phyloP scores from a whole-genome alignment of 371 early-diverging fungal genomes.

The Apophysomyces trapeziformis region DNA sequence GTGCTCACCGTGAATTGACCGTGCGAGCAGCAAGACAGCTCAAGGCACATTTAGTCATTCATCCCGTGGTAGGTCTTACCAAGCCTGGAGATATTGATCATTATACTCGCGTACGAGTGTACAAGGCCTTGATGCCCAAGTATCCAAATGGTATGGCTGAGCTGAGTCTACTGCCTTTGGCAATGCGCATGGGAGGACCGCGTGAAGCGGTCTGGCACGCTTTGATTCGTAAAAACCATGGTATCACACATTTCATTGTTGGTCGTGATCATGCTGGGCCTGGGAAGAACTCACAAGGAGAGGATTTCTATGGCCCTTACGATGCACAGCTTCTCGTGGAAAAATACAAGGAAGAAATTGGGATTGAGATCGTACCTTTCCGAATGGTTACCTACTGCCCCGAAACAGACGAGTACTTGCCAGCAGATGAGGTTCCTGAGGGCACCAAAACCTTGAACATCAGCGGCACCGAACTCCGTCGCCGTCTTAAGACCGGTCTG shows the following conservation, averaged over 20 bases:
- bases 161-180: slow-evolving; percentile 86
- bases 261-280: slow-evolving; percentile 96
- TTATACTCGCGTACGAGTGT: slow-evolving; percentile 92
- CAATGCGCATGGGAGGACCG: slow-evolving; percentile 96
- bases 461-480: slow-evolving; percentile 68
- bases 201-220: slow-evolving; percentile 96
- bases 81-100: slow-evolving; percentile 96
- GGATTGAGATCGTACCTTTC: slow-evolving; percentile 94
- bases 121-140: slow-evolving; percentile 88
- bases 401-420: slow-evolving; percentile 89
- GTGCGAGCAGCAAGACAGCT: slow-evolving; percentile 87
- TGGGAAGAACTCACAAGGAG: slow-evolving; percentile 84
- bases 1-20: slow-evolving; percentile 93
- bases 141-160: slow-evolving; percentile 92
- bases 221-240: slow-evolving; percentile 93
- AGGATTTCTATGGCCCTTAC: slow-evolving; percentile 92
- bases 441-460: slow-evolving; percentile 74
- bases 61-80: slow-evolving; percentile 91
- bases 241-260: slow-evolving; percentile 90
- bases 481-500: slow-evolving; percentile 76
- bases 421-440: slow-evolving; percentile 81
- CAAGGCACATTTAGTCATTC: slow-evolving; percentile 88
- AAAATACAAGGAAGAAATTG: slow-evolving; percentile 81
- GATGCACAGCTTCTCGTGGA: slow-evolving; percentile 88
- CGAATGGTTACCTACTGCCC: slow-evolving; percentile 92